These are phyloP conservation scores for Zea luxurians DNA, from an alignment of 176 grass and related monocot species.

Conservation along the genomic window DNA sequence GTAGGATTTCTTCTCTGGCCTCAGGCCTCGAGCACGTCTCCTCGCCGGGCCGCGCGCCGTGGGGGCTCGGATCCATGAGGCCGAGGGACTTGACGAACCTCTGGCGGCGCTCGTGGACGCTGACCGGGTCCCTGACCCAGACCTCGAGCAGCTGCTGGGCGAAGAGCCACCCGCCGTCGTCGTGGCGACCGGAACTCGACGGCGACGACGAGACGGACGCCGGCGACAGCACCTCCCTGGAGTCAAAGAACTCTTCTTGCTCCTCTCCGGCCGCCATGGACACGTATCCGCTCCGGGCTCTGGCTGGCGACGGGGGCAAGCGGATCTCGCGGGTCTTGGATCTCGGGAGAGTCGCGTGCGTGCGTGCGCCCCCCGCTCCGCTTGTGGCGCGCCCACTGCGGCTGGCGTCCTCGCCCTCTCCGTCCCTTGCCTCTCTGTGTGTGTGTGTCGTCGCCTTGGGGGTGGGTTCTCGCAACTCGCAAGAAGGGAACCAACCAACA, in stretches of 20 bases:
- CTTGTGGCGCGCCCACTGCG: conserved; percentile 43
- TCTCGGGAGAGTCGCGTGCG: conserved; percentile 22
- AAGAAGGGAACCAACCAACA: conserved; percentile 50
- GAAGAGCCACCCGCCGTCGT: conserved; percentile 20
- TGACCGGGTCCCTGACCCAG: conserved; percentile 56
- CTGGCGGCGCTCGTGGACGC: conserved; percentile 57
- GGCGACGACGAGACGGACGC: conserved; percentile 50
- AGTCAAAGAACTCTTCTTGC: conserved; percentile 78
- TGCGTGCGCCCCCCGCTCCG: neutral
- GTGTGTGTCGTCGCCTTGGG: neutral
- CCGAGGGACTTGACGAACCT: conserved; percentile 57
- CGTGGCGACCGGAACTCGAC: conserved; percentile 35
- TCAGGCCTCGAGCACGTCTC: conserved; percentile 27
- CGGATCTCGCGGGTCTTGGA: conserved; percentile 45
- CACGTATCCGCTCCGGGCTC: neutral
- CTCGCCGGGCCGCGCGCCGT: neutral
- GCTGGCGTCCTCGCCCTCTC: conserved; percentile 3
- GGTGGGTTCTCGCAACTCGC: conserved; percentile 26
- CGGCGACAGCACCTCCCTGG: conserved; percentile 69
- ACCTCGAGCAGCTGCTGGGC: conserved; percentile 42
- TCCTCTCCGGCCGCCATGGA: conserved; percentile 45
- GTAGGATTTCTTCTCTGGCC: conserved; percentile 37
- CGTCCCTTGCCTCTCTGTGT: neutral
- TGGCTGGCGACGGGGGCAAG: conserved; percentile 7
- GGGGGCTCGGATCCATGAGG: conserved; percentile 40